A percentile compares a stretch with the other conserved stretches of the same genome.
phyloP scores from a whole-genome alignment of 1,139 yeast species.

The Pichia sp. region DNA sequence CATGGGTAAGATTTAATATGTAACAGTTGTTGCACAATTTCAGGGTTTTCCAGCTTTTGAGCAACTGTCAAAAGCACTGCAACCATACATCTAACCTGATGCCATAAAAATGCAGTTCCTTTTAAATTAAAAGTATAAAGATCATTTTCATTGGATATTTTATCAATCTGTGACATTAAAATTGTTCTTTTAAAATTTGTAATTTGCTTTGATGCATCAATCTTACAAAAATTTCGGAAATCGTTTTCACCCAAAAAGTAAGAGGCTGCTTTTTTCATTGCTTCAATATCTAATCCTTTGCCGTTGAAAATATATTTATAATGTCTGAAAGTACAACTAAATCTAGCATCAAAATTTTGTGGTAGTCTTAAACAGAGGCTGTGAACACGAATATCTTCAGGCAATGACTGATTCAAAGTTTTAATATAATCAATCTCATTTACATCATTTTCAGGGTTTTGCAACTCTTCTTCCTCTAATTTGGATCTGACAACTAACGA shows the following conservation, averaged over 20 bases:
- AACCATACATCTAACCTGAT: conserved; percentile 95
- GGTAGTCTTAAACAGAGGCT: conserved; percentile 83
- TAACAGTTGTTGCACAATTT: conserved; percentile 51
- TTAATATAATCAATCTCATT: conserved; percentile 72
- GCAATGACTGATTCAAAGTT: conserved; percentile 70
- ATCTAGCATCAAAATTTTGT: conserved; percentile 78
- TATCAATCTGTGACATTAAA: conserved; percentile 44
- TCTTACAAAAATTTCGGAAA: conserved; percentile 88
- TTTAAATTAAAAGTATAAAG: conserved; percentile 67
- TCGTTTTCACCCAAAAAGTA: conserved; percentile 73
- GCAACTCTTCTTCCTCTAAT: conserved; percentile 51
- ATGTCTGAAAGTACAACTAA: conserved; percentile 78
- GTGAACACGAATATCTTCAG: conserved; percentile 77
- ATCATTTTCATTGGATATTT: conserved; percentile 30
- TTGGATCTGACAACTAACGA: conserved; percentile 71
- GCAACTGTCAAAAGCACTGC: conserved; percentile 78
- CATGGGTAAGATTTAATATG: conserved; percentile 54
- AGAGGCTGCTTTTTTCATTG: conserved; percentile 66
- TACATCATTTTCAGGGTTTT: conserved; percentile 47
- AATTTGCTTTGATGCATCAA: conserved; percentile 91
- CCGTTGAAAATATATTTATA: conserved; percentile 72
- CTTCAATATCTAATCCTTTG: conserved; percentile 50
- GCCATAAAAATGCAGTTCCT: conserved; percentile 96
- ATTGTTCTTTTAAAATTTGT: conserved; percentile 64
- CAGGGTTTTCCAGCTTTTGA: conserved; percentile 61